A percentile compares a stretch with the other conserved stretches of the same genome.
phyloP scores from a whole-genome alignment of 345 rosid species.

The Anacardium occidentale region DNA sequence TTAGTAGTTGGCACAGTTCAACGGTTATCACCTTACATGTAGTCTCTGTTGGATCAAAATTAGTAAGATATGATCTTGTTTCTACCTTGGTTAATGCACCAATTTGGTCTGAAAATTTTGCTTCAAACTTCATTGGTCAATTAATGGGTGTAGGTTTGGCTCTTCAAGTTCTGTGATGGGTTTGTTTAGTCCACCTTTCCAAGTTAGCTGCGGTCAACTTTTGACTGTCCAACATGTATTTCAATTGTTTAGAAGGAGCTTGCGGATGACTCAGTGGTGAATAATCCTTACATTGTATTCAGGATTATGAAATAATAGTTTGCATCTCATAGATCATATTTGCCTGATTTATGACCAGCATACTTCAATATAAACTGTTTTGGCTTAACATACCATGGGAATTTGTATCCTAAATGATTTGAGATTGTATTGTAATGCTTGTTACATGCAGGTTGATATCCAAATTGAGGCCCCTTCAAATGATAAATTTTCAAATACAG shows the following conservation, averaged over 20 bases:
- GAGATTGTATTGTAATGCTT: constrained; percentile 13
- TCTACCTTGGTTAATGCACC: neutral
- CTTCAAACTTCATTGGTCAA: neutral
- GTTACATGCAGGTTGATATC: constrained; percentile 41
- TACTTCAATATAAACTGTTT: neutral
- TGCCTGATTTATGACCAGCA: neutral
- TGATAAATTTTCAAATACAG: constrained; percentile 42
- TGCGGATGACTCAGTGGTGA: neutral
- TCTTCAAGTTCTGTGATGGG: neutral
- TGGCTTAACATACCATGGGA: neutral
- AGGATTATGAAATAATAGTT: neutral
- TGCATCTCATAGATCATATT: neutral
- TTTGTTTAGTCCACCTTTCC: neutral
- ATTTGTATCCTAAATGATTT: constrained; percentile 5
- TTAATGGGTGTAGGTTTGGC: neutral
- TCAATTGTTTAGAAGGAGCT: neutral
- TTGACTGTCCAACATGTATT: neutral
- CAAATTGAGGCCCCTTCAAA: constrained; percentile 35
- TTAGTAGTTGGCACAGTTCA: neutral
- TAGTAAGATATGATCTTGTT: neutral
- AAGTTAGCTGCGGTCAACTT: neutral
- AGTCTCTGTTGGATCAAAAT: neutral
- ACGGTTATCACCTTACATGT: neutral
- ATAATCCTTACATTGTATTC: neutral
- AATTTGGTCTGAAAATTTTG: neutral